A percentile compares a stretch with the other conserved stretches of the same genome.
Conservation (phyloP, 495 filamentous ascomycete species). For the Talaromyces ruber region DNA sequence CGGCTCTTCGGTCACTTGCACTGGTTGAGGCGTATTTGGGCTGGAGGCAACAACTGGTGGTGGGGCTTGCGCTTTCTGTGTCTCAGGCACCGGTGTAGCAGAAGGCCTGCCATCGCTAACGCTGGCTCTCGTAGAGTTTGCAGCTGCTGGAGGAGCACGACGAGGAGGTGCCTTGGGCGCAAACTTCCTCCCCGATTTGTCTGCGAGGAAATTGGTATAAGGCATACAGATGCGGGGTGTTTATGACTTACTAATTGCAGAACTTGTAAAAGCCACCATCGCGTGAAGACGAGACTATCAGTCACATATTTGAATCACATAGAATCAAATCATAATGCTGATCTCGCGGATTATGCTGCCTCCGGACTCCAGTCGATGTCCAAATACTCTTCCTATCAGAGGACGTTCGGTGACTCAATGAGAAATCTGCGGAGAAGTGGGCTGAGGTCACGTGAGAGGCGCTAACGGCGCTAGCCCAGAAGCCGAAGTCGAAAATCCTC, state of each 20-base stretch:
- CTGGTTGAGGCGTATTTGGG: not conserved
- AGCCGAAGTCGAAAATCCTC: conserved; percentile 33
- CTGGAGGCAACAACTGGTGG: not conserved
- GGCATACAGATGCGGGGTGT: not conserved
- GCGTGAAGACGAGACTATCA: not conserved
- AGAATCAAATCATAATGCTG: not conserved
- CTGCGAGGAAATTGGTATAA: conserved; percentile 14
- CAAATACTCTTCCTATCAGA: not conserved
- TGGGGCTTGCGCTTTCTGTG: not conserved
- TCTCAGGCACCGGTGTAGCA: conserved; percentile 1
- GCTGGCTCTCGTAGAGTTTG: conserved; percentile 30
- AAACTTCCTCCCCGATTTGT: conserved; percentile 49
- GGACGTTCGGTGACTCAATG: conserved; percentile 7
- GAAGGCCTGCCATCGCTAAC: conserved; percentile 12
- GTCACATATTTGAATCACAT: not conserved
- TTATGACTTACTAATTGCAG: conserved; percentile 43
- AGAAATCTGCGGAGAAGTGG: conserved; percentile 21
- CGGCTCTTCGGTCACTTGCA: not conserved
- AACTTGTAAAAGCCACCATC: conserved; percentile 50
- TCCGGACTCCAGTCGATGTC: not conserved
- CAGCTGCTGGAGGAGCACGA: conserved; percentile 28
- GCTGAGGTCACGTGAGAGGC: conserved; percentile 28
- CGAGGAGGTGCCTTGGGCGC: conserved; percentile 43
- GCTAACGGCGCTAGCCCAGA: conserved; percentile 21
- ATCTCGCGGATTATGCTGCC: not conserved